A percentile compares a stretch with the other conserved stretches of the same genome.
Evolutionary conservation across 768 basidiomycete genomes (phyloP).

Genomic region (Lactifluus rugatus): DNA sequence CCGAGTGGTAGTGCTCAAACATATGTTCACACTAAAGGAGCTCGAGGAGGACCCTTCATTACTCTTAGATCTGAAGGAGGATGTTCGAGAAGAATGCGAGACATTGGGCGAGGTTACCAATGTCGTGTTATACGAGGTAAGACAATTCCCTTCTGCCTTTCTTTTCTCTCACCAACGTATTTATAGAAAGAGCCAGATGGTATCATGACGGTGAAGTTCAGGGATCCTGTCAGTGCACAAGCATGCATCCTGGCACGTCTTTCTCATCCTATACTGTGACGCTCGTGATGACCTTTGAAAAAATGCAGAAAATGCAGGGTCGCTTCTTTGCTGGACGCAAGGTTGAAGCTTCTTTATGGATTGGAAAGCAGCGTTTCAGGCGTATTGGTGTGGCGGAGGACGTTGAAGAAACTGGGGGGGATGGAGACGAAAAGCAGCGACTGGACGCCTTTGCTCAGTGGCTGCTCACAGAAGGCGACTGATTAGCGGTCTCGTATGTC

Average conservation of each 20-base stretch:
- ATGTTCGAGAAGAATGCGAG: constrained; percentile 90
- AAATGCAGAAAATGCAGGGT: constrained; percentile 81
- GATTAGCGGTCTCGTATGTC: constrained; percentile 1
- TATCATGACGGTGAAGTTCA: constrained; percentile 94
- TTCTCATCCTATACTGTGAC: not conserved
- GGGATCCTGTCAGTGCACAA: constrained; percentile 83
- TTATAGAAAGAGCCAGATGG: constrained; percentile 83
- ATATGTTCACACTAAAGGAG: constrained; percentile 87
- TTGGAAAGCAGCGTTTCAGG: constrained; percentile 72
- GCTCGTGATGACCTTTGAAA: not conserved
- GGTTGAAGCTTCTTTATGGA: constrained; percentile 73
- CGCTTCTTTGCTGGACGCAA: constrained; percentile 81
- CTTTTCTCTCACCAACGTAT: not conserved
- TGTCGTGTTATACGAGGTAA: constrained; percentile 88
- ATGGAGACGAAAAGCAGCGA: constrained; percentile 71
- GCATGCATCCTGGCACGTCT: constrained; percentile 75
- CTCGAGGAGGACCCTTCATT: constrained; percentile 78
- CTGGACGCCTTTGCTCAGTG: constrained; percentile 83
- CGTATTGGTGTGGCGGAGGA: constrained; percentile 65
- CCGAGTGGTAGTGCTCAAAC: constrained; percentile 86
- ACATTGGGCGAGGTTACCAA: constrained; percentile 91
- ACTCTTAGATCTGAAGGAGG: constrained; percentile 89
- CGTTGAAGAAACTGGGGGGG: constrained; percentile 44
- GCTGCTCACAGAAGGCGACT: constrained; percentile 77
- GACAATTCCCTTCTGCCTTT: constrained; percentile 22